These are phyloP conservation scores for Chlamydomonas incerta DNA, from an alignment of 139 green algal species.

Conservation along the genomic window DNA sequence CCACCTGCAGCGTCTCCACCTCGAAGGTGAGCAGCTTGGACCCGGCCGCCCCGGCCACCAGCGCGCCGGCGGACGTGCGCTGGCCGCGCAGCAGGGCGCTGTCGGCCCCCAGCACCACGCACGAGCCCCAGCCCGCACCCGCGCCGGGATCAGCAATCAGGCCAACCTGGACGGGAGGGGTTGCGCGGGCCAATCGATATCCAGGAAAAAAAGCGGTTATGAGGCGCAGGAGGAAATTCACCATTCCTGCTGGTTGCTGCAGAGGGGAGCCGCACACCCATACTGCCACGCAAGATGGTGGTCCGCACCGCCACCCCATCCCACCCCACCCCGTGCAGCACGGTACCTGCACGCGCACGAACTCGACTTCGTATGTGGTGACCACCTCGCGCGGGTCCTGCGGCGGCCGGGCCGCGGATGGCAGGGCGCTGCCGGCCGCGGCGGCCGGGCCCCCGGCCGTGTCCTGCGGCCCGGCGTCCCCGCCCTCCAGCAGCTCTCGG, in stretches of 20 bases:
- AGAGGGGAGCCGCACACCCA: too few relatives aligned
- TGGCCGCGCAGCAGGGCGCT: constrained; percentile 62
- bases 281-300: not conserved
- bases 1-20: constrained; percentile 47
- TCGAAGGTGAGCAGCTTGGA: constrained; percentile 43
- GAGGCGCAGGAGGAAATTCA: too few relatives aligned
- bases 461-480: not conserved
- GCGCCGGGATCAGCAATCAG: constrained; percentile 23
- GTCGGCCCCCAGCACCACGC: constrained; percentile 73
- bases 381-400: not conserved
- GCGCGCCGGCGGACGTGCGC: not conserved
- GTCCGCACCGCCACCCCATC: not conserved
- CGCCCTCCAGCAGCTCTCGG: not conserved
- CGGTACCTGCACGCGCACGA: constrained; percentile 68
- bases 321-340: not conserved
- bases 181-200: too few relatives aligned
- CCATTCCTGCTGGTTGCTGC: too few relatives aligned
- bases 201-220: too few relatives aligned
- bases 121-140: constrained; percentile 28
- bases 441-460: not conserved
- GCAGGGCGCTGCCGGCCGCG: not conserved
- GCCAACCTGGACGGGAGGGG: not conserved
- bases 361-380: constrained; percentile 72
- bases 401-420: not conserved
- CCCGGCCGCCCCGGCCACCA: not conserved